These are phyloP conservation scores for Oryza coarctata DNA, from an alignment of 176 grass and related monocot genomes.

Conservation along the genomic window DNA sequence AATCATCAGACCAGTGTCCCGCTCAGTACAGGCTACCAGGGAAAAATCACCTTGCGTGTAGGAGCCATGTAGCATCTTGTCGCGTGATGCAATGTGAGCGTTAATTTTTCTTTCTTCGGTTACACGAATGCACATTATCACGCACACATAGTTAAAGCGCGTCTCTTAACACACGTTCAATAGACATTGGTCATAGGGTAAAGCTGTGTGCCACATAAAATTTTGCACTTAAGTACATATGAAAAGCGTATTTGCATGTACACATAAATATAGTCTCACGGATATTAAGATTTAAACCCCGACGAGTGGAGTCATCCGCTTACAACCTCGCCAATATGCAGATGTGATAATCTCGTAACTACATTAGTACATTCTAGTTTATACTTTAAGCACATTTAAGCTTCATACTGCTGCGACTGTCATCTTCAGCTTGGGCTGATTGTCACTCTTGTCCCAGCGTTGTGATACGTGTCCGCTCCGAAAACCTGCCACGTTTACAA, in stretches of 20 bases:
- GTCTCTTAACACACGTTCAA: too few relatives aligned
- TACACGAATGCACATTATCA: neutral
- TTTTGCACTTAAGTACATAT: too few relatives aligned
- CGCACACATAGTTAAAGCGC: neutral
- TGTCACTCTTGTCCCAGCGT: neutral
- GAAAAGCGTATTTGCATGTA: too few relatives aligned
- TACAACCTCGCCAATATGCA: too few relatives aligned
- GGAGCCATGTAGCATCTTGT: neutral
- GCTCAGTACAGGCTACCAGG: neutral
- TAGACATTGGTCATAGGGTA: too few relatives aligned
- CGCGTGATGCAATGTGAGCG: neutral
- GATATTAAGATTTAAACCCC: too few relatives aligned
- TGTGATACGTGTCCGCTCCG: neutral
- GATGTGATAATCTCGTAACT: neutral
- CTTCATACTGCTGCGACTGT: neutral
- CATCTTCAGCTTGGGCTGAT: neutral
- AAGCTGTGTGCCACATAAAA: too few relatives aligned
- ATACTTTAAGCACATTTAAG: neutral
- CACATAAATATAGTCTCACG: too few relatives aligned
- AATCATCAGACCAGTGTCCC: neutral
- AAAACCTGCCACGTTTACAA: neutral
- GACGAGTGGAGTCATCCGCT: too few relatives aligned
- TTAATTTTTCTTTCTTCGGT: neutral
- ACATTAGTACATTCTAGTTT: neutral
- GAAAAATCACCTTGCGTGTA: conserved; percentile 28